These are phyloP conservation scores for Didymosphaeria variabile DNA, from an alignment of 2,329 filamentous ascomycete genomes.

Conservation along the genomic window DNA sequence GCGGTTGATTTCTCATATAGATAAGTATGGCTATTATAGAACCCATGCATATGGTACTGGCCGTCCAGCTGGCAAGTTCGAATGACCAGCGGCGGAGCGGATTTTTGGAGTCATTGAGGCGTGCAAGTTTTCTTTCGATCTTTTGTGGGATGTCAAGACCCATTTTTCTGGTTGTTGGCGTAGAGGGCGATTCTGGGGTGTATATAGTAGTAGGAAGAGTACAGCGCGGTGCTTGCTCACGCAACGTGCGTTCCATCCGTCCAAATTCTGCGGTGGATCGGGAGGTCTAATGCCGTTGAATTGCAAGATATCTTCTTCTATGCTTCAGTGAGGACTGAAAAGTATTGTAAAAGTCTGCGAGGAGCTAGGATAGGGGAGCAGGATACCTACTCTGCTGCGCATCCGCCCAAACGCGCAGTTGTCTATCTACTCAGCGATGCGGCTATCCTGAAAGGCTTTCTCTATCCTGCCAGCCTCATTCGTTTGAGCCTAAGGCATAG, in stretches of 20 bases:
- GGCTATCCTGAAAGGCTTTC: not conserved
- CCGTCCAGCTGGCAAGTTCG: constrained; percentile 38
- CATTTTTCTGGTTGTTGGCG: not conserved
- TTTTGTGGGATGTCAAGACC: constrained; percentile 10
- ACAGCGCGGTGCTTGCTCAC: no score
- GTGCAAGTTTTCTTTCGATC: constrained; percentile 9
- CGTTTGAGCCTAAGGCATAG: not conserved
- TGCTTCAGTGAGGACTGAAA: no score
- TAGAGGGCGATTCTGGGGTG: not conserved
- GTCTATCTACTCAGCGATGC: not conserved
- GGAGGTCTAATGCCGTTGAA: no score
- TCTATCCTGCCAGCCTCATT: not conserved
- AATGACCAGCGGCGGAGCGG: constrained; percentile 36
- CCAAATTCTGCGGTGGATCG: not conserved
- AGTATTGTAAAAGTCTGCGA: no score
- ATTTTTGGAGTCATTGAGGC: constrained; percentile 8
- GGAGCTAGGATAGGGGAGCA: no score
- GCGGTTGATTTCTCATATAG: constrained; percentile 33
- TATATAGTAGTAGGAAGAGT: not conserved
- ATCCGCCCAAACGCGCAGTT: not conserved
- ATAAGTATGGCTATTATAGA: constrained; percentile 46
- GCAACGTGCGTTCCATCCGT: not conserved
- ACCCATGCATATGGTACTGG: constrained; percentile 45
- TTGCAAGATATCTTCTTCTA: no score
- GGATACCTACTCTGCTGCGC: no score